Evolutionary conservation across 345 rosid species (phyloP), one percentile per base, ranked within the genome.

Genomic region (Syzygium oleosum): DNA sequence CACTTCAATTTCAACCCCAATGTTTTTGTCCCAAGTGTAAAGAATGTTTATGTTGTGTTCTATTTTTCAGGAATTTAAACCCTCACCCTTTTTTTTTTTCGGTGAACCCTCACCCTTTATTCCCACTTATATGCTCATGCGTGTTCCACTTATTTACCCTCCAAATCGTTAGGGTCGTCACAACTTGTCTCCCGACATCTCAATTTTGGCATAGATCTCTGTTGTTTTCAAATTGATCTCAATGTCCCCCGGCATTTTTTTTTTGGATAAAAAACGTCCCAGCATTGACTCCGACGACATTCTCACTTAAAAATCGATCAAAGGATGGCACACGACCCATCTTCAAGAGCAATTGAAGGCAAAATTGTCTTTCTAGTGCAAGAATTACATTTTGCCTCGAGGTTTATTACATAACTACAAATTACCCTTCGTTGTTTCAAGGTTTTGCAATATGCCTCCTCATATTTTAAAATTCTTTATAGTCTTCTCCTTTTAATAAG

Each of bases 121-220:
- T 61, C 34, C 34, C 68, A 61, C 17, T 5, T 13, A 61, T n/a
- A 61, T 61, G 4, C n/a, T 61, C 34, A 13, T 4, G 1, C 0
- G 17, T 16, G 43, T 41, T 41, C 46, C 46, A 43, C 46, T 10
- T 25, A 58, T 58, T 25, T 58, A 29, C 63, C 61, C 8, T 12
- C 68, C 34, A 61, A 61, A 61, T 61, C 16, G 0, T 6, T 14
- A n/a, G 2, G 1, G 9, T 27, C 0, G 4, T 27, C 34, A 6
- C 19, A 27, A n/a, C 34, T n/a, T 61, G 34, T 17, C 68, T 61
- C 68, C 6, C 3, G 5, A 61, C 9, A 27, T 27, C 31, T 61
- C 73, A n/a, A 61, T 15, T 27, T 59, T 27, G 34, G 34, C 16
- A 6, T n/a, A 15, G 13, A 61, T 13, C 9, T n/a, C 29, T 61